Evolutionary conservation across 257 asterid species (phyloP).

Genomic region (Salvia rosmarinus): DNA sequence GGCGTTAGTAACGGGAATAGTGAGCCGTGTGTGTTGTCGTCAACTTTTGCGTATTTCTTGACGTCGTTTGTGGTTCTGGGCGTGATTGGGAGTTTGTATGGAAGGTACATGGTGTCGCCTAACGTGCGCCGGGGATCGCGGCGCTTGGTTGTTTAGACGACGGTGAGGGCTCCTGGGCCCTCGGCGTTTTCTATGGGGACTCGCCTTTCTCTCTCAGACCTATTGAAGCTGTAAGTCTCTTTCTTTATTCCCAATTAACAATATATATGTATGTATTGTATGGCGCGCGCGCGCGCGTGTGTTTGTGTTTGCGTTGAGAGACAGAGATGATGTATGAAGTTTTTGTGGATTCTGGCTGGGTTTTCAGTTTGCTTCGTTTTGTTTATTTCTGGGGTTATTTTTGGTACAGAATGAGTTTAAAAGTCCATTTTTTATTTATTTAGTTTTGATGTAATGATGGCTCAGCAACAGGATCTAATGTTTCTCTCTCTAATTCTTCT

Average conservation of each 20-base stretch:
- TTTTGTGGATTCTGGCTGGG: neutral
- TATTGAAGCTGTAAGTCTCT: constrained; percentile 74
- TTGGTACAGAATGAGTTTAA: neutral
- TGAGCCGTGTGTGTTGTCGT: constrained; percentile 44
- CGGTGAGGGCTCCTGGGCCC: constrained; percentile 90
- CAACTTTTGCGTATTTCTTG: constrained; percentile 64
- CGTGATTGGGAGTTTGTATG: constrained; percentile 68
- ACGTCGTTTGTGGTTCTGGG: constrained; percentile 64
- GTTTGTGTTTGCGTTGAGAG: neutral
- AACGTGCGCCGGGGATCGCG: constrained; percentile 60
- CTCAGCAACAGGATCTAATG: neutral
- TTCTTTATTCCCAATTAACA: neutral
- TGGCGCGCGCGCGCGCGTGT: neutral
- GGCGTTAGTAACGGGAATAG: constrained; percentile 22
- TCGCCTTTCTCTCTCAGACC: constrained; percentile 91
- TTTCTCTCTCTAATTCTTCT: neutral
- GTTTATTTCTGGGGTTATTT: neutral
- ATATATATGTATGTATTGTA: neutral
- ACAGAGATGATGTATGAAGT: neutral
- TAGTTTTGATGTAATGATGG: neutral
- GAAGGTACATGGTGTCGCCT: constrained; percentile 58
- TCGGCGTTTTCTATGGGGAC: constrained; percentile 87
- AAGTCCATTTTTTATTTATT: neutral
- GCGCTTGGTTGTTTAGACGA: constrained; percentile 71
- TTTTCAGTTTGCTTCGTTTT: neutral